Base-by-base conservation (phyloP, 331 rosid genomes). In the Malus hybrid region DNA sequence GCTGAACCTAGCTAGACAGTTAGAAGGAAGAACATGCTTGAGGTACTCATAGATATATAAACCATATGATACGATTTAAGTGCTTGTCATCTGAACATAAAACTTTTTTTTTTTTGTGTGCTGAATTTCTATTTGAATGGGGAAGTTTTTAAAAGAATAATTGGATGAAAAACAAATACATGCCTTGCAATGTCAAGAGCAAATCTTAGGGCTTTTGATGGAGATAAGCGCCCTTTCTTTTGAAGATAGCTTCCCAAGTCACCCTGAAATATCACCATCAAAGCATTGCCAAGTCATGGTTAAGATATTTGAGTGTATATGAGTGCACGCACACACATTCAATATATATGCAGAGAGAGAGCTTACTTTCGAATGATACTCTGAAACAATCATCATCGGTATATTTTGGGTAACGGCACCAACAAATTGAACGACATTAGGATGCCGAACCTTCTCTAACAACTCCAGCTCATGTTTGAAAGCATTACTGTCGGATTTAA, bases 331-430 rank as follows among this genome's bases (percentile, higher is more conserved):
- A 7, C 58, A 16, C 1, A 53, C 19, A 53, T 10, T 10, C 58
- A 53, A 53, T 53, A 6, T 53, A 53, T 53, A 53, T 53, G 58
- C 58, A 69, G 42, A 28, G 72, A 34, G 77, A 67, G 76, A 79
- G 74, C 82, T 87, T 86, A 92, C 99, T 91, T 92, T 95, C 10
- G 96, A 75, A 78, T 89, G 98, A 88, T 86, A 89, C 78, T 95
- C 99, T 71, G 91, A 86, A 75, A 95, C 98, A 77, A 95, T 95
- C 99, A 95, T 95, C 99, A 95, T 95, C 68, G 99, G 99, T 82
- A 85, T 75, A 84, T 95, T 95, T 78, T 95, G 99, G 75, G 99
- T 95, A 78, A 95, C 99, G 61, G 99, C 99, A 65, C 99, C 99
- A 83, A 95, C 99, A 86, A 95, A 95, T 86, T 95, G 99, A 79